A percentile compares a stretch with the other conserved stretches of the same genome.
phyloP scores from a whole-genome alignment of 139 green algal species.

The Chlorella ohadii region DNA sequence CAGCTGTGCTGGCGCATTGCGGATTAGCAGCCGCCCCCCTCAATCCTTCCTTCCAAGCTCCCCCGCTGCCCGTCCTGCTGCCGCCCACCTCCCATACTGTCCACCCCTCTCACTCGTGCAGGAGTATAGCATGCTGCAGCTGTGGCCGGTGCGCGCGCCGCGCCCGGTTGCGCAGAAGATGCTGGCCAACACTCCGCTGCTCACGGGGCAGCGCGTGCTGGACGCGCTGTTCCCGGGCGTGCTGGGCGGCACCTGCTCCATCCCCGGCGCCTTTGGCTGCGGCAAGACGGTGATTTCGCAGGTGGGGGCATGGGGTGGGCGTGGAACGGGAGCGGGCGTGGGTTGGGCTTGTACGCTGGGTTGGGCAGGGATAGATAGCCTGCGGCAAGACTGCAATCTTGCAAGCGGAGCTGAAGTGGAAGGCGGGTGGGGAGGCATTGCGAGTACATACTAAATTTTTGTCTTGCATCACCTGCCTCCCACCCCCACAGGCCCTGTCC shows the following conservation, averaged over 20 bases:
- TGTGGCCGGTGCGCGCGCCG: constrained; percentile 96
- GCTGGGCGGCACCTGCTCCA: constrained; percentile 97
- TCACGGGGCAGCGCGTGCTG: constrained; percentile 98
- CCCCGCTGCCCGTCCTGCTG: neutral
- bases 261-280: constrained; percentile 98
- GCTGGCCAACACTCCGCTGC: constrained; percentile 94
- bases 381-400: too few relatives aligned
- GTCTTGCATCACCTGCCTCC: neutral
- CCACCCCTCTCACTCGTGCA: constrained; percentile 31
- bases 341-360: neutral
- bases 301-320: constrained; percentile 14
- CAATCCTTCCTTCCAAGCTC: neutral
- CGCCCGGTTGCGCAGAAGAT: constrained; percentile 95
- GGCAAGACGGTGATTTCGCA: constrained; percentile 99
- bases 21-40: too few relatives aligned
- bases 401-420: too few relatives aligned
- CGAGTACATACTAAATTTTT: too few relatives aligned
- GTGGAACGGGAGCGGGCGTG: too few relatives aligned
- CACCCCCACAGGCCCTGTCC: constrained; percentile 81
- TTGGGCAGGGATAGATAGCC: neutral
- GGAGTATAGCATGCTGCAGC: constrained; percentile 96
- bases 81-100: too few relatives aligned
- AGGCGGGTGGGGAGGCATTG: too few relatives aligned
- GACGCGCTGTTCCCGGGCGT: constrained; percentile 98
- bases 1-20: too few relatives aligned